Percentiles rank a stretch among this genome's conserved stretches.
Conservation (phyloP, 1,139 yeast genomes). For the Candida buenavistaensis region DNA sequence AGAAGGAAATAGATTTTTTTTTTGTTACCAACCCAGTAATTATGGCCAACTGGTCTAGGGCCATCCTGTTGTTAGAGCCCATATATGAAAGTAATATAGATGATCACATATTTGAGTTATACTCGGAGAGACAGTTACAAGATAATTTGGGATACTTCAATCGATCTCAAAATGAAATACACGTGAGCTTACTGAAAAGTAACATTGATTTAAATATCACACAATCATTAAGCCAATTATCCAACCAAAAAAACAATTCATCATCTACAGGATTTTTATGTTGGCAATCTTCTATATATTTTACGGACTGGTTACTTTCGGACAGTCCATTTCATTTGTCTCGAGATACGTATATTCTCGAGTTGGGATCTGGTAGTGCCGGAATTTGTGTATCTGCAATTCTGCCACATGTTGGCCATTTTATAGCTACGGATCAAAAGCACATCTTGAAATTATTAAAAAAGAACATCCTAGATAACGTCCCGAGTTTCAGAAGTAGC, state of each 20-base stretch:
- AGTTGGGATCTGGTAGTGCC: conserved; percentile 67
- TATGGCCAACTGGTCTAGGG: background rate
- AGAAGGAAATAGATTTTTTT: background rate
- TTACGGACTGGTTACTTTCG: conserved; percentile 50
- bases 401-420: conserved; percentile 35
- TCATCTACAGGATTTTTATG: conserved; percentile 74
- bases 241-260: conserved; percentile 40
- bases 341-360: conserved; percentile 39
- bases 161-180: conserved; percentile 29
- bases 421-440: conserved; percentile 63
- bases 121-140: conserved; percentile 34
- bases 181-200: conserved; percentile 31
- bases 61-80: conserved; percentile 7
- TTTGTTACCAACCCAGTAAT: no score
- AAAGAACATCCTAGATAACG: conserved; percentile 46
- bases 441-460: conserved; percentile 53
- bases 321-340: conserved; percentile 8
- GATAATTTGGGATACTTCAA: conserved; percentile 51
- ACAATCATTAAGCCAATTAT: conserved; percentile 44
- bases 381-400: conserved; percentile 54
- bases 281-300: conserved; percentile 56
- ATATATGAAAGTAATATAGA: conserved; percentile 17
- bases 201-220: conserved; percentile 32
- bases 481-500: conserved; percentile 9
- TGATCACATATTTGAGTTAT: conserved; percentile 52